Evolutionary conservation across 495 filamentous ascomycete genomes (phyloP).

Genomic region (Tuber melanosporum): DNA sequence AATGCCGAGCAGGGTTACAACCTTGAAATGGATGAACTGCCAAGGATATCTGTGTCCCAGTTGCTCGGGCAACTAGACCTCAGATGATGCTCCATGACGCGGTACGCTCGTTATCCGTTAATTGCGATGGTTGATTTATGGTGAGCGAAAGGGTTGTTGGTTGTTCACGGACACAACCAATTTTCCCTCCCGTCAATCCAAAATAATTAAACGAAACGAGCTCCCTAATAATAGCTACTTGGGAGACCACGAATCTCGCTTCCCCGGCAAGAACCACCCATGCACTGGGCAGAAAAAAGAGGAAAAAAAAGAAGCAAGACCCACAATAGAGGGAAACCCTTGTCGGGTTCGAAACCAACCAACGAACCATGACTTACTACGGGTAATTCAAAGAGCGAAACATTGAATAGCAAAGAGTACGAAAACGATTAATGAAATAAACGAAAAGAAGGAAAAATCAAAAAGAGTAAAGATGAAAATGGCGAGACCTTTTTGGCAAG

Average conservation of each 20-base stretch:
- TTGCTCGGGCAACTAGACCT: slow-evolving; percentile 33
- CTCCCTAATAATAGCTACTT: slow-evolving; percentile 7
- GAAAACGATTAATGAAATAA: slow-evolving; percentile 28
- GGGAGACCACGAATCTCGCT: slow-evolving; percentile 16
- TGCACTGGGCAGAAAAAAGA: slow-evolving; percentile 16
- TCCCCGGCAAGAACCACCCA: slow-evolving; percentile 25
- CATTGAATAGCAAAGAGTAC: slow-evolving; percentile 13
- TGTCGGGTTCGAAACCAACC: slow-evolving; percentile 29
- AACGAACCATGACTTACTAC: slow-evolving; percentile 27
- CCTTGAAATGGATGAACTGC: slow-evolving; percentile 30
- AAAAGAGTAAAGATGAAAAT: slow-evolving; percentile 24
- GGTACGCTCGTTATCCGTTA: slow-evolving; percentile 35
- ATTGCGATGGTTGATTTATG: slow-evolving; percentile 23
- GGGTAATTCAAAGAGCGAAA: slow-evolving; percentile 23
- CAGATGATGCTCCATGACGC: slow-evolving; percentile 20
- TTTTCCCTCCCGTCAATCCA: slow-evolving; percentile 37
- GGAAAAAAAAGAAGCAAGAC: slow-evolving; percentile 19
- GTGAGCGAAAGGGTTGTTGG: slow-evolving; percentile 2
- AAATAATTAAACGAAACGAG: slow-evolving; percentile 37
- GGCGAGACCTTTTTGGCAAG: slow-evolving; percentile 37
- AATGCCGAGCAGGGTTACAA: slow-evolving; percentile 31
- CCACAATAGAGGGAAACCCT: slow-evolving; percentile 20
- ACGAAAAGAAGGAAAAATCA: slow-evolving; percentile 13
- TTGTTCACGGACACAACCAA: slow-evolving; percentile 24
- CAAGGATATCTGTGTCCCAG: slow-evolving; percentile 29